Base-by-base conservation (phyloP, 352 stramenopile genomes). In the Lagenidium sp. region DNA sequence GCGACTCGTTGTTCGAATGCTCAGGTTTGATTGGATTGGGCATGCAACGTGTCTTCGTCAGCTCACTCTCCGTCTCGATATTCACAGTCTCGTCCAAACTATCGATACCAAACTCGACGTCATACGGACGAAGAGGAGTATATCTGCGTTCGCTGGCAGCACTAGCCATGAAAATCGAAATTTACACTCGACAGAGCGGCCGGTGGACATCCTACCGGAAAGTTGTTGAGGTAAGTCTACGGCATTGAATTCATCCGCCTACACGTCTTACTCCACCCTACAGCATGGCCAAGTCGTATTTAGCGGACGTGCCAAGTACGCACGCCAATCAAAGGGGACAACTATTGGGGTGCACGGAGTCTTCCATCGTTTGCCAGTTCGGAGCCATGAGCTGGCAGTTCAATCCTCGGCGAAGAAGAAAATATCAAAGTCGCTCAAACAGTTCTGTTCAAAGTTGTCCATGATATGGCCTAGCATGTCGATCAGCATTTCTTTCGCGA, bases 381-480 rank as follows among this genome's bases (percentile, higher is more conserved):
- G 81, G 8, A 41, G 56, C 15, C 68, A 60, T 34, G 56, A 77
- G 20, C 15, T 86, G 16, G 53, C 55, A n/a, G 28, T 30, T 20
- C 70, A 82, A 21, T 16, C 15, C 1, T 63, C 62, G 16, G 31
- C 71, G n/a, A 64, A 50, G 38, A 19, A 35, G 8, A 63, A 57
- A 46, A 43, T 83, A 12, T 52, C 60, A 7, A 61, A 60, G 20
- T 51, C 46, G 25, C 66, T 91, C 13, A 60, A 65, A 20, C 53
- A 36, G 15, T 75, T 87, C 35, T 79, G 67, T 26, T 39, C 57
- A 8, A 75, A 58, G 15, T 62, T 86, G 24, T 81, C 75, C 1
- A 63, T 94, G 57, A 81, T 91, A 12, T 87, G 76, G 71, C 73
- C 71, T n/a, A 67, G 54, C 2, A 32, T 89, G 6, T 59, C 78